Percentiles rank a stretch among this genome's conserved stretches.
These are phyloP conservation scores for Mesostigma viride DNA, from an alignment of 139 green algal genomes.

Conservation along the genomic window DNA sequence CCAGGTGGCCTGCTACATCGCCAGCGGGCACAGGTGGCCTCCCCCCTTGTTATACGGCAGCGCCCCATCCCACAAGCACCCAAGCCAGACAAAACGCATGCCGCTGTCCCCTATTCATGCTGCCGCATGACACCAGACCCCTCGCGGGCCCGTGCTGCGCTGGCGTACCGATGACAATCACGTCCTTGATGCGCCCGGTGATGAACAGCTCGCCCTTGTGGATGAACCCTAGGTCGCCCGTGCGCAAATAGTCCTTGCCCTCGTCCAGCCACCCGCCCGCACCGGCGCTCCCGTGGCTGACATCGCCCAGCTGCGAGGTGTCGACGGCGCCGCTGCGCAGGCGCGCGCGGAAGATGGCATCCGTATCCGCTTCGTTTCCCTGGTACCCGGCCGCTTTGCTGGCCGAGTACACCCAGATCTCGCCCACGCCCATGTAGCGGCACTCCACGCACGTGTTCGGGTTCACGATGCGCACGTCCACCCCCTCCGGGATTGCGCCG, in stretches of 20 bases:
- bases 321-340: not conserved
- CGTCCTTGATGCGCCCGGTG: conserved; percentile 23
- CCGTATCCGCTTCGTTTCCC: conserved; percentile 10
- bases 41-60: too few relatives aligned
- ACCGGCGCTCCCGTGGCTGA: conserved; percentile 2
- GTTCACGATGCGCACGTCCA: conserved; percentile 11
- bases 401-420: conserved; percentile 18
- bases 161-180: conserved; percentile 26
- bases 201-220: conserved; percentile 18
- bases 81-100: too few relatives aligned
- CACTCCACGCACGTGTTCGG: conserved; percentile 10
- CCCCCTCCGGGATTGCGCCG: conserved; percentile 11
- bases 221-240: conserved; percentile 20
- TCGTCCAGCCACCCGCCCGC: not conserved
- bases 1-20: too few relatives aligned
- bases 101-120: not conserved
- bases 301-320: not conserved
- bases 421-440: conserved; percentile 4
- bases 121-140: not conserved
- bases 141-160: not conserved
- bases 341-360: conserved; percentile 1
- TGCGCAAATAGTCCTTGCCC: conserved; percentile 10
- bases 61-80: too few relatives aligned
- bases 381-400: conserved; percentile 20
- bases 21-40: too few relatives aligned